Evolutionary conservation across 2,329 filamentous ascomycete species (phyloP), one percentile per base, ranked within the genome.

Genomic region (Colletotrichum scovillei): DNA sequence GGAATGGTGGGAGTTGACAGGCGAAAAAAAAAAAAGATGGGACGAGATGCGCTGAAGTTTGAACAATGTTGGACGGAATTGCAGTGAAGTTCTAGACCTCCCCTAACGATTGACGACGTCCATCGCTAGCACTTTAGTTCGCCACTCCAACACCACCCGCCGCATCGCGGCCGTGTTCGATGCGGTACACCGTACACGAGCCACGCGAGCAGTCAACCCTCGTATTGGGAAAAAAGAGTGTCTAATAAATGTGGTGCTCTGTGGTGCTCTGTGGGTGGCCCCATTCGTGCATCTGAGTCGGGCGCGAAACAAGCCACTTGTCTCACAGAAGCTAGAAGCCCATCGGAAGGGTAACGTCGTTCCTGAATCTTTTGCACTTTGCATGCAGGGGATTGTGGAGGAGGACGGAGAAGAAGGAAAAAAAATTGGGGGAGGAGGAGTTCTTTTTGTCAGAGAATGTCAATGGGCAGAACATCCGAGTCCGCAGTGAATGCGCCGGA

Each of bases 261-360:
- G 38, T 32, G 19, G 55, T 30, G 30, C 57, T 35, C 32, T 46
- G 38, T 32, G 19, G 55, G 26, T 60, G 60, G 67, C 14, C 49
- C 67, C 67, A 70, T 62, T 65, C 56, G 60, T 56, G 30, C 59
- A 32, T 49, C 35, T 35, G 42, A 49, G 67, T 60, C 70, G 64
- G 59, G 55, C 46, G 38, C 60, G 55, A 62, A 60, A 73, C 70
- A 65, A 49, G 56, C 60, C 67, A 56, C 66, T 62, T 70, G 67
- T 73, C 70, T 73, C 67, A 65, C 46, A 55, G 60, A 70, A 52
- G 46, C 59, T 19, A 55, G 28, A 70, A 24, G 46, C 32, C 59
- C 67, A 56, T 59, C 46, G 53, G 26, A 35, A 65, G 49, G 12
- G 59, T 30, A 70, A 70, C 46, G 60, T 35, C 49, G 32, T 63